Conservation (phyloP, 2,329 filamentous ascomycete genomes). For the Metarhizium guizhouense region DNA sequence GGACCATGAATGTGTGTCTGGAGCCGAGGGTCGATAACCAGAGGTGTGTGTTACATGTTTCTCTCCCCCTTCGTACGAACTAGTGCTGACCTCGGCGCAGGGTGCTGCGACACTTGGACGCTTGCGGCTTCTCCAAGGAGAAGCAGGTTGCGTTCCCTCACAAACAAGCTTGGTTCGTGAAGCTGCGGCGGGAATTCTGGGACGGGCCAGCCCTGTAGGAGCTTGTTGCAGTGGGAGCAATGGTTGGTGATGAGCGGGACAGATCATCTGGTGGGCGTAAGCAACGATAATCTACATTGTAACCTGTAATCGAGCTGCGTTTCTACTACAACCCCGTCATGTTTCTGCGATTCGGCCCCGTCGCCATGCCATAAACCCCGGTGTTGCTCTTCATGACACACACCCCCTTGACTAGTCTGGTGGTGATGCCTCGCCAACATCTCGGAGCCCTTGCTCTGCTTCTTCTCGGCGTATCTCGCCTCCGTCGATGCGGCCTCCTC, state of each 20-base stretch:
- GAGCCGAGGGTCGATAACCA: constrained; percentile 88
- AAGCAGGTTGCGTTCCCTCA: constrained; percentile 81
- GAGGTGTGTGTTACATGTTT: constrained; percentile 45
- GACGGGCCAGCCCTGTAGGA: constrained; percentile 52
- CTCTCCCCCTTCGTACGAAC: neutral
- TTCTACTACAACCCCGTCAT: too few relatives aligned
- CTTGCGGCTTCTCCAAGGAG: constrained; percentile 76
- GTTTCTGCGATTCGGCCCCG: too few relatives aligned
- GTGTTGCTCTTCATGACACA: too few relatives aligned
- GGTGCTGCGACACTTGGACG: constrained; percentile 52
- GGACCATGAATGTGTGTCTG: constrained; percentile 75
- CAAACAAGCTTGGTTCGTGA: constrained; percentile 84
- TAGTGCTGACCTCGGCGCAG: neutral
- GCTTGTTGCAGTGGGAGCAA: constrained; percentile 8
- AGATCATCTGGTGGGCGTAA: too few relatives aligned
- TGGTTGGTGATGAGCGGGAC: too few relatives aligned
- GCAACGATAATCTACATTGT: too few relatives aligned
- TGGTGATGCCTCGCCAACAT: too few relatives aligned
- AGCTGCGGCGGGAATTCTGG: constrained; percentile 72
- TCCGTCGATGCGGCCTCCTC: constrained; percentile 19
- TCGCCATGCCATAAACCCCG: too few relatives aligned
- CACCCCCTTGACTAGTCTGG: too few relatives aligned
- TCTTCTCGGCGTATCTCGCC: too few relatives aligned
- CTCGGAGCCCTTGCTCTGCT: too few relatives aligned
- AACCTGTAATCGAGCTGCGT: too few relatives aligned